phyloP scores from a whole-genome alignment of 2,329 filamentous ascomycete species.

The Coniochaeta sp. region DNA sequence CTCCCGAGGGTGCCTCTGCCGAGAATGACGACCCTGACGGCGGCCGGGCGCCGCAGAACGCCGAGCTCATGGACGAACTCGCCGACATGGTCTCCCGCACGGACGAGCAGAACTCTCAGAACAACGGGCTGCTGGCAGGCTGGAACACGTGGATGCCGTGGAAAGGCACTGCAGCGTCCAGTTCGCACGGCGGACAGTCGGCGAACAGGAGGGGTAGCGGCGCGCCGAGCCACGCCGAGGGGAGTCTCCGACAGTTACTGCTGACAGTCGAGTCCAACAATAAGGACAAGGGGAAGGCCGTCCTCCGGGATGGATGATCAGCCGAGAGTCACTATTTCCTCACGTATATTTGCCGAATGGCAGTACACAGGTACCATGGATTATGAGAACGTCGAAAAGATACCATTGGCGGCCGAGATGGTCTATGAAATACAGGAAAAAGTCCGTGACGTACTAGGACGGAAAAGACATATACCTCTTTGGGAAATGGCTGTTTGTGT shows the following conservation, averaged over 20 bases:
- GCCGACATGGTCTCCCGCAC: conserved; percentile 7
- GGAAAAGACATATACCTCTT: neutral
- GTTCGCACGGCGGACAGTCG: conserved; percentile 15
- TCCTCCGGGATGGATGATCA: conserved; percentile 5
- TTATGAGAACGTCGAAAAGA: neutral
- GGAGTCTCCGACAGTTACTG: conserved; percentile 46
- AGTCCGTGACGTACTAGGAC: neutral
- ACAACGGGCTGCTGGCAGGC: conserved; percentile 24
- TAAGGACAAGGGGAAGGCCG: conserved; percentile 16
- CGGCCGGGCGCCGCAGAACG: conserved; percentile 14
- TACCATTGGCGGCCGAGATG: neutral
- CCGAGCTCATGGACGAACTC: neutral
- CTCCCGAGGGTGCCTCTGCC: conserved; percentile 15
- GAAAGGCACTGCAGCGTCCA: conserved; percentile 13
- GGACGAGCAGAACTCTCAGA: conserved; percentile 16
- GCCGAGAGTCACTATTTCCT: neutral
- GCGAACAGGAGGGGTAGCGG: neutral
- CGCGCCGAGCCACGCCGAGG: conserved; percentile 41
- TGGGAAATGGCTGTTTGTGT: neutral
- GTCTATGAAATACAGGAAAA: neutral
- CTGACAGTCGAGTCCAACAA: conserved; percentile 23
- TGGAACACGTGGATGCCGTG: conserved; percentile 40
- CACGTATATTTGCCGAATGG: neutral
- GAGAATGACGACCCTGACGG: conserved; percentile 11
- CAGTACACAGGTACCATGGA: too few relatives aligned